Base-by-base conservation (phyloP, 345 rosid species). In the Cardamine occulta region DNA sequence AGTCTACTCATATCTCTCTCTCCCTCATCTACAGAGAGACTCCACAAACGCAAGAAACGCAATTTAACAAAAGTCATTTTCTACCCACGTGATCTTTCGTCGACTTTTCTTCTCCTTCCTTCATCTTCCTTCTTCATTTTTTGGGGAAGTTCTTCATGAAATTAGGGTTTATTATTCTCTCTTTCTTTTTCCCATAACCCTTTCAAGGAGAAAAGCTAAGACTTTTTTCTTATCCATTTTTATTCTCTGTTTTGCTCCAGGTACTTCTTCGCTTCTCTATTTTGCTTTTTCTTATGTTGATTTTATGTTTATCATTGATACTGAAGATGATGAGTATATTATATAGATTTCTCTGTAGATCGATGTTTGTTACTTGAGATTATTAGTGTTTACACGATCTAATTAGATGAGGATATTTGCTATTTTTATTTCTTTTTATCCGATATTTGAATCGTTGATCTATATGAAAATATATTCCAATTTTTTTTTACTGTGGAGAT, bases 1-100 rank as follows among this genome's bases (percentile, higher is more conserved):
- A 37, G 12, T 52, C 21, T 26, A 63, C 45, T 2, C 11, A 6
- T 48, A 6, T 17, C 40, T 59, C 74, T 66, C 70, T 66, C 70
- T 32, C 39, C 40, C 19, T 78, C 60, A 73, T 73, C 81, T 67
- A 53, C 78, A 67, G 74, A 78, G 73, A 72, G 77, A 72, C 78
- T 66, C 81, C 74, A 72, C 73, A 72, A 59, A 53, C 69, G 56
- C 77, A 52, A 76, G 12, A 72, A 59, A 53, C 69, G 56, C 77
- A 52, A 76, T n/a, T 49, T 63, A 68, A 37, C 73, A 66, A 78
- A 78, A 72, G 81, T 78, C 81, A 78, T 78, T 78, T 73, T 79
- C 65, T 26, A 42, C 28, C 70, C 78, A 79, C 78, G 78, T 79
- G 78, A 73, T 68, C 78, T 61, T 67, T 66, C 78, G 68, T 78